phyloP scores from a whole-genome alignment of 495 filamentous ascomycete species.

The Oleoguttula mirabilis region DNA sequence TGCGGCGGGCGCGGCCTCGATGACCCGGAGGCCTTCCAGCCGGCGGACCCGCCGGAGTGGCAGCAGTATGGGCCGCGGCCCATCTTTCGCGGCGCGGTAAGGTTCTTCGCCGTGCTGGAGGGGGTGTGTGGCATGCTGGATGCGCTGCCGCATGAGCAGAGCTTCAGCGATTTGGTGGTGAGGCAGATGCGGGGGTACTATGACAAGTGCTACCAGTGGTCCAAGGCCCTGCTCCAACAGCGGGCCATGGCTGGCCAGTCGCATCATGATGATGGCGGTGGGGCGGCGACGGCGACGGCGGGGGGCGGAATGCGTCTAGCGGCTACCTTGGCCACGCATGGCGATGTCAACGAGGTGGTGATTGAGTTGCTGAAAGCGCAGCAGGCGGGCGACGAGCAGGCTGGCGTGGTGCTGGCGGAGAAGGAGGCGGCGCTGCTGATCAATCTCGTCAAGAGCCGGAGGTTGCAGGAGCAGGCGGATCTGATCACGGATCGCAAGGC shows the following conservation, averaged over 20 bases:
- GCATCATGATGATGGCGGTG: slow-evolving; percentile 28
- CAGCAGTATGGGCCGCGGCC: slow-evolving; percentile 60
- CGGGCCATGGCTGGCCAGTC: slow-evolving; percentile 34
- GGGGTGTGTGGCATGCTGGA: slow-evolving; percentile 92
- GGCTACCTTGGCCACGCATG: slow-evolving; percentile 55
- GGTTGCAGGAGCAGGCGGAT: slow-evolving; percentile 57
- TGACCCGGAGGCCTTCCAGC: slow-evolving; percentile 74
- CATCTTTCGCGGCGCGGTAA: slow-evolving; percentile 83
- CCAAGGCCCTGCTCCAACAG: slow-evolving; percentile 54
- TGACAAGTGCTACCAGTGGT: slow-evolving; percentile 83
- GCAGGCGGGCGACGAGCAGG: slow-evolving; percentile 16
- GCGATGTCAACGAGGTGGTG: slow-evolving; percentile 54
- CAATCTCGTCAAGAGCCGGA: slow-evolving; percentile 44
- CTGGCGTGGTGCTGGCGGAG: slow-evolving; percentile 28
- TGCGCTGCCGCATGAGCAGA: slow-evolving; percentile 89
- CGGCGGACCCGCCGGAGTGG: slow-evolving; percentile 63
- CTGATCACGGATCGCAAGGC: slow-evolving; percentile 83
- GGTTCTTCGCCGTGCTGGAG: slow-evolving; percentile 74
- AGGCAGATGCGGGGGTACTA: slow-evolving; percentile 82
- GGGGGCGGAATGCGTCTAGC: slow-evolving; percentile 49
- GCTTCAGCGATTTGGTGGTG: slow-evolving; percentile 83
- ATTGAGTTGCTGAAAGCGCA: slow-evolving; percentile 47
- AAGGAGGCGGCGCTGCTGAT: slow-evolving; percentile 59
- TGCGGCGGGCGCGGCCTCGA: slow-evolving; percentile 63
- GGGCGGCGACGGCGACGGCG: slow-evolving; percentile 5